Conservation (phyloP, 2,329 filamentous ascomycete species). For the Pleoardoris graminearum region DNA sequence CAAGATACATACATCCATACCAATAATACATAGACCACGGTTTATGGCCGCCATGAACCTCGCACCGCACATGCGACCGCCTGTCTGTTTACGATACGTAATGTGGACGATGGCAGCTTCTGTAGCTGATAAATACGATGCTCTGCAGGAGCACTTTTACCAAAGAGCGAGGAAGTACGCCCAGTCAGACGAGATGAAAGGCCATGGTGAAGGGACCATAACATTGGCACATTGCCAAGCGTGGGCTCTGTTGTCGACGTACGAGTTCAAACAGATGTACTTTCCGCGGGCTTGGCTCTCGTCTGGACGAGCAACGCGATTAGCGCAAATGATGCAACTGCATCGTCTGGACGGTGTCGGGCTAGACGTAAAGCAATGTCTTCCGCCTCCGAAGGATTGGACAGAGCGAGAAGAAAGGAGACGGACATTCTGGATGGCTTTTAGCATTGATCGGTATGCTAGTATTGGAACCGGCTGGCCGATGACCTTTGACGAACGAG, state of each 20-base stretch:
- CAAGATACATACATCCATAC: conserved; percentile 81
- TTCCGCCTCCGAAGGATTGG: conserved; percentile 87
- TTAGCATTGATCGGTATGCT: conserved; percentile 86
- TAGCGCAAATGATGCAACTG: conserved; percentile 90
- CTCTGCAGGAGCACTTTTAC: conserved; percentile 87
- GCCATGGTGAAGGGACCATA: conserved; percentile 86
- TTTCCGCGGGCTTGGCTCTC: conserved; percentile 96
- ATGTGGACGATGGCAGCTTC: conserved; percentile 96
- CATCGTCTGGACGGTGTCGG: conserved; percentile 82
- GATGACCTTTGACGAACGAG: conserved; percentile 87
- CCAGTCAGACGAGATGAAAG: conserved; percentile 86
- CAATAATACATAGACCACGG: conserved; percentile 86
- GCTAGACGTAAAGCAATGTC: conserved; percentile 88
- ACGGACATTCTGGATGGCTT: conserved; percentile 93
- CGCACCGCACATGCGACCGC: conserved; percentile 81
- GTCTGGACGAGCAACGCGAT: conserved; percentile 75
- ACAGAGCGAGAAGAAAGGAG: conserved; percentile 89
- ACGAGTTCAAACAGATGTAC: conserved; percentile 98
- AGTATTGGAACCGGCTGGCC: conserved; percentile 98
- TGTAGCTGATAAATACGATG: conserved; percentile 77
- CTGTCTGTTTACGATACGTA: conserved; percentile 85
- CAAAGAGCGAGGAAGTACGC: conserved; percentile 85
- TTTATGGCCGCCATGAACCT: conserved; percentile 89
- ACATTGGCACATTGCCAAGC: conserved; percentile 84
- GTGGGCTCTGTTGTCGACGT: conserved; percentile 76